Base-by-base conservation (phyloP, 345 rosid species). In the Camelina laxa region DNA sequence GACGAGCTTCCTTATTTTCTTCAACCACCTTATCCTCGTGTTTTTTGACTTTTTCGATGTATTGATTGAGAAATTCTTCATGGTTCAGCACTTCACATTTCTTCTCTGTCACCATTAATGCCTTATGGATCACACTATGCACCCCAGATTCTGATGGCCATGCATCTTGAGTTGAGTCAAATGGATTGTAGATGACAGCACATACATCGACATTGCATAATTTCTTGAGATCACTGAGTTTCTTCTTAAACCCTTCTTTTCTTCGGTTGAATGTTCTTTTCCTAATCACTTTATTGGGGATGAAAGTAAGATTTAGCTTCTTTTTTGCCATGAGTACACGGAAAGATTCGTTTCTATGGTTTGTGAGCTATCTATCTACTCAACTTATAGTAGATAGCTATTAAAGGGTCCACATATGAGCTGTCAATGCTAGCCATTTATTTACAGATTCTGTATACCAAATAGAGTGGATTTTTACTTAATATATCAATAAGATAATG, bases 261-360 rank as follows among this genome's bases (percentile, higher is more conserved):
- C 47, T 50, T 0, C 1, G 24, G 4, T 16, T 27, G 53, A 61
- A 51, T 12, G 75, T 1, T 72, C n/a, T 3, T 24, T 27, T 17
- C 17, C 68, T 72, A 6, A 0, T 1, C 2, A 2, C 2, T 2
- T 9, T 41, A 51, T 72, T 6, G 10, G 42, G 8, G 5, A 72
- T 72, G 53, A 50, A 70, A 33, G 35, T 1, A 10, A 48, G 4
- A 7, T 9, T 20, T 9, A 61, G 2, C n/a, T 61, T 60, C 16
- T 48, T 60, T 24, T 7, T 72, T 14, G 49, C 11, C 75, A 72
- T 72, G 31, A 14, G 6, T 24, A 54, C 45, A 41, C n/a, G 13
- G 5, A 13, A 13, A 0, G n/a, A 13, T 4, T 12, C 13, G 5
- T 38, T 38, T 7, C 42, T 38, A 2, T 41, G 45, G n/a, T 13